phyloP scores from a whole-genome alignment of 768 basidiomycete genomes.

The Suillus weaverae region DNA sequence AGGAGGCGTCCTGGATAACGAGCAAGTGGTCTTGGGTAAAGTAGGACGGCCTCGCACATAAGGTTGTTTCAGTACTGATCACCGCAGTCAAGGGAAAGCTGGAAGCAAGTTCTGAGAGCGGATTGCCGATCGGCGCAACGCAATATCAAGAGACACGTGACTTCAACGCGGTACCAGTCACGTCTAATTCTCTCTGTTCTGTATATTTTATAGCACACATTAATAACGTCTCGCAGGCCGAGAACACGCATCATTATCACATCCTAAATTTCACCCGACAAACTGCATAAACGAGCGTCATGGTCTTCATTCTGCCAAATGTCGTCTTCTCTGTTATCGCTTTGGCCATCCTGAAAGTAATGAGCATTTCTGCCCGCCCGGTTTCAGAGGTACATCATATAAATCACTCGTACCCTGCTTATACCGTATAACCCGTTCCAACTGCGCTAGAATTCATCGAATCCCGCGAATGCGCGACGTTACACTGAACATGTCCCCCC shows the following conservation, averaged over 20 bases:
- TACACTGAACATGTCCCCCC: slow-evolving; percentile 6
- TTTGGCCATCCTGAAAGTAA: not conserved
- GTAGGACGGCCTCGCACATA: slow-evolving; percentile 47
- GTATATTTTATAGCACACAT: not conserved
- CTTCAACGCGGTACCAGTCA: not conserved
- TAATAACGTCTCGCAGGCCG: not conserved
- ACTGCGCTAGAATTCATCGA: not conserved
- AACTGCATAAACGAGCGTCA: not conserved
- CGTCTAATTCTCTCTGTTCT: not conserved
- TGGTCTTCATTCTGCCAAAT: not conserved
- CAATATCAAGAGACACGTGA: slow-evolving; percentile 3
- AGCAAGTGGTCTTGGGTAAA: slow-evolving; percentile 69
- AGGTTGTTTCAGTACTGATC: slow-evolving; percentile 1
- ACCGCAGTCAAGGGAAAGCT: not conserved
- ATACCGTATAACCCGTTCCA: not conserved
- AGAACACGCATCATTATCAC: not conserved
- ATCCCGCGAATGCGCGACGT: not conserved
- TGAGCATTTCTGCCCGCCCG: not conserved
- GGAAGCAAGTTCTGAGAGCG: not conserved
- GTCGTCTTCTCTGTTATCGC: not conserved
- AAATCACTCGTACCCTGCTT: not conserved
- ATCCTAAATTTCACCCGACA: not conserved
- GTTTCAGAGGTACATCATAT: not conserved
- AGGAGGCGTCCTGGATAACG: slow-evolving; percentile 57
- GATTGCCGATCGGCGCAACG: not conserved